A percentile compares a stretch with the other conserved stretches of the same genome.
phyloP scores from a whole-genome alignment of 352 stramenopile species.

The Globisporangium iwayamae region DNA sequence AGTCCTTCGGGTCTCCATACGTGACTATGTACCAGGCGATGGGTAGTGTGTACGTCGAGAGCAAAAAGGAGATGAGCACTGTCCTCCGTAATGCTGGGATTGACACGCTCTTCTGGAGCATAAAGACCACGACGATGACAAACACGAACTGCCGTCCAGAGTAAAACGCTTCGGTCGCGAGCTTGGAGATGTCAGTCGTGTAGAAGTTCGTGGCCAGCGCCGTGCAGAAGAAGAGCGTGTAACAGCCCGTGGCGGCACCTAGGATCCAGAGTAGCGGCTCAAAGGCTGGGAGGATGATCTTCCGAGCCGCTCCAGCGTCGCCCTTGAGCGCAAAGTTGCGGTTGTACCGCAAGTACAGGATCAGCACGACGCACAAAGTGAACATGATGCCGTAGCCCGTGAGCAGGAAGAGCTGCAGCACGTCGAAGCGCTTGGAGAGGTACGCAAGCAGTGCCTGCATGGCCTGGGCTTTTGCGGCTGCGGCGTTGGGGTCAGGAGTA shows the following conservation, averaged over 20 bases:
- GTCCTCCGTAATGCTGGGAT: constrained; percentile 27
- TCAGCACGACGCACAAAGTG: constrained; percentile 30
- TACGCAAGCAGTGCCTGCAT: constrained; percentile 14
- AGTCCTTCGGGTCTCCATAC: constrained; percentile 1
- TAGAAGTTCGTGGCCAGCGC: constrained; percentile 35
- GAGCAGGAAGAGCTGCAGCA: constrained; percentile 38
- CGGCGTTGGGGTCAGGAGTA: not conserved
- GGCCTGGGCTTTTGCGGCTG: not conserved
- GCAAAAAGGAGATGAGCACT: constrained; percentile 26
- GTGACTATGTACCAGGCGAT: constrained; percentile 13
- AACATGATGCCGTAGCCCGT: constrained; percentile 49
- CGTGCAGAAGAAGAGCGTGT: constrained; percentile 30
- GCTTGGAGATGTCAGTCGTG: constrained; percentile 19
- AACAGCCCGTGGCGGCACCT: constrained; percentile 25
- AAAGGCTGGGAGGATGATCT: constrained; percentile 65
- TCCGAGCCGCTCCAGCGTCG: constrained; percentile 41
- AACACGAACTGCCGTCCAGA: constrained; percentile 49
- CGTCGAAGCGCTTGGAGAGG: constrained; percentile 27
- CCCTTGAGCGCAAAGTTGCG: constrained; percentile 46
- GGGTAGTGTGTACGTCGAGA: constrained; percentile 27
- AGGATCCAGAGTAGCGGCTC: constrained; percentile 67
- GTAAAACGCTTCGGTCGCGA: constrained; percentile 47
- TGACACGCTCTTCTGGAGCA: constrained; percentile 45
- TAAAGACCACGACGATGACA: constrained; percentile 43
- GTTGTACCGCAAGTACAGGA: constrained; percentile 59